A percentile compares a stretch with the other conserved stretches of the same genome.
These are phyloP conservation scores for Globisporangium camurandrum DNA, from an alignment of 352 stramenopile species.

Conservation along the genomic window DNA sequence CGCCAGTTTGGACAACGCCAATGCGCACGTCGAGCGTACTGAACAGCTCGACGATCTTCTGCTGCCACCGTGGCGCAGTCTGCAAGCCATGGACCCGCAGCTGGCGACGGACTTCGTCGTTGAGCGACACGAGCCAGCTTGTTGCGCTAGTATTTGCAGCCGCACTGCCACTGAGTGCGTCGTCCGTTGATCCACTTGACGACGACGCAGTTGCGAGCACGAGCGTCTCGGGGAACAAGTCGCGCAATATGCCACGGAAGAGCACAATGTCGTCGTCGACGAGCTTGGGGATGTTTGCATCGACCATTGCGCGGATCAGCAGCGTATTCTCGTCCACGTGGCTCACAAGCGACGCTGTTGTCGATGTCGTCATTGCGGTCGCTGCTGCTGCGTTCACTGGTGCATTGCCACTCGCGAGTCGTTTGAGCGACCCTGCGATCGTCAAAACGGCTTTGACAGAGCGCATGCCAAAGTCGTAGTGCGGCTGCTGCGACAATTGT, in stretches of 20 bases:
- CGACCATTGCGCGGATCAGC: constrained; percentile 92
- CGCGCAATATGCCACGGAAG: constrained; percentile 85
- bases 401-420: constrained; percentile 11
- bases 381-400: constrained; percentile 3
- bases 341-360: constrained; percentile 9
- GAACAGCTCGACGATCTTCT: constrained; percentile 89
- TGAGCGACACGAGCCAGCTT: constrained; percentile 41
- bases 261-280: constrained; percentile 82
- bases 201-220: too few relatives aligned
- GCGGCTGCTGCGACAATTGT: constrained; percentile 74
- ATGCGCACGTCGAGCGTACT: constrained; percentile 89
- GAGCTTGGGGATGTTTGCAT: constrained; percentile 90
- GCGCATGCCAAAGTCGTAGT: constrained; percentile 88
- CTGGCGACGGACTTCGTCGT: constrained; percentile 75
- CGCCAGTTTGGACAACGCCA: constrained; percentile 75
- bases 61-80: constrained; percentile 58
- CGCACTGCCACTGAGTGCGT: background rate
- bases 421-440: constrained; percentile 67
- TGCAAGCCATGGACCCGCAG: constrained; percentile 54
- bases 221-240: constrained; percentile 74
- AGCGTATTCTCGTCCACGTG: constrained; percentile 57
- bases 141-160: constrained; percentile 12
- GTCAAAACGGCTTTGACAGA: constrained; percentile 78
- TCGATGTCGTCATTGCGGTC: background rate
- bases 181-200: background rate